phyloP scores from a whole-genome alignment of 352 stramenopile genomes.

The Globisporangium camurandrum region DNA sequence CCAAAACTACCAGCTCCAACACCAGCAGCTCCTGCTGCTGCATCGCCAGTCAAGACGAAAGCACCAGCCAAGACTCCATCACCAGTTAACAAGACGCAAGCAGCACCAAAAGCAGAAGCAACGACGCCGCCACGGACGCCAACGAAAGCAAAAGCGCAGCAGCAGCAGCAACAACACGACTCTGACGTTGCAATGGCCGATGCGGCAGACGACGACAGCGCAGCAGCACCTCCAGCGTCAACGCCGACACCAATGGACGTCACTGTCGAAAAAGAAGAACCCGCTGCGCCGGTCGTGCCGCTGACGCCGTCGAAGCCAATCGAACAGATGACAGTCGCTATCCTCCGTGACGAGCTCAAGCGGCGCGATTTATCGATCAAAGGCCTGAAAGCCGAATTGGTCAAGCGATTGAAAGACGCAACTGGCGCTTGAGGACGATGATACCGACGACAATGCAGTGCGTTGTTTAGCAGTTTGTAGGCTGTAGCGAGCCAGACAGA shows the following conservation, averaged over 20 bases:
- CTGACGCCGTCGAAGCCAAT: slow-evolving; percentile 70
- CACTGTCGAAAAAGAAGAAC: slow-evolving; percentile 10
- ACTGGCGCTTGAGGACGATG: slow-evolving; percentile 4
- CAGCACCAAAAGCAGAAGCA: slow-evolving; percentile 6
- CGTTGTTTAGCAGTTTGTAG: too few relatives aligned
- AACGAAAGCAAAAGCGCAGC: background rate
- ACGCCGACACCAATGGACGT: slow-evolving; percentile 68
- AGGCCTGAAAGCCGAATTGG: slow-evolving; percentile 77
- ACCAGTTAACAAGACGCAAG: slow-evolving; percentile 7
- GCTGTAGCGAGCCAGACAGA: too few relatives aligned
- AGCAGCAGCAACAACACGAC: too few relatives aligned
- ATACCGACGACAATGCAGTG: too few relatives aligned
- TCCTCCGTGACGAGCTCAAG: slow-evolving; percentile 70
- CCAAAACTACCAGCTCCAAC: background rate
- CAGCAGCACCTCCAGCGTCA: too few relatives aligned
- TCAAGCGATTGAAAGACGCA: slow-evolving; percentile 73
- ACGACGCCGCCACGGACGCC: slow-evolving; percentile 7
- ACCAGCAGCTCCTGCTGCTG: slow-evolving; percentile 1
- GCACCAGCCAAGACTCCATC: too few relatives aligned
- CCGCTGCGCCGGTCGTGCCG: slow-evolving; percentile 22
- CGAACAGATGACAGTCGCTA: slow-evolving; percentile 64
- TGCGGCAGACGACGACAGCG: slow-evolving; percentile 24
- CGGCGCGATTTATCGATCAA: slow-evolving; percentile 67
- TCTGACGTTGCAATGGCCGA: background rate
- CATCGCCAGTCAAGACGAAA: slow-evolving; percentile 12